Conservation (phyloP, 2,329 filamentous ascomycete species). For the Coniochaeta sp. region DNA sequence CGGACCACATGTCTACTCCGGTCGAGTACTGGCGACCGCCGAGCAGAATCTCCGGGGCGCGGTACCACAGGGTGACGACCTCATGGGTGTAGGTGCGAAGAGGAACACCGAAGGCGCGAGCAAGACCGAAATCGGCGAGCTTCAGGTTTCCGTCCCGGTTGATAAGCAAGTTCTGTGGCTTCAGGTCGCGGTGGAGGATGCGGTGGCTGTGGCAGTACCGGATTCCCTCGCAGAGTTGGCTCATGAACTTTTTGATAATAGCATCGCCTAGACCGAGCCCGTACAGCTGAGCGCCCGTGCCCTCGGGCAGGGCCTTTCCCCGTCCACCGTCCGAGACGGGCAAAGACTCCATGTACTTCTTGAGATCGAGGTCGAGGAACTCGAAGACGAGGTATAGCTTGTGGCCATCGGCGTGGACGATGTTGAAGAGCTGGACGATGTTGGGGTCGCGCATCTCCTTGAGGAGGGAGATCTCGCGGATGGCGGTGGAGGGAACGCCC, state of each 20-base stretch:
- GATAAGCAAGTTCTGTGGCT: slow-evolving; percentile 81
- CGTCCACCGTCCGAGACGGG: slow-evolving; percentile 74
- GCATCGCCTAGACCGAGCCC: slow-evolving; percentile 65
- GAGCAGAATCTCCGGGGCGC: slow-evolving; percentile 77
- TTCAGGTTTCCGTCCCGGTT: slow-evolving; percentile 81
- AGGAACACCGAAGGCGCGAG: slow-evolving; percentile 83
- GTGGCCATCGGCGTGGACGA: slow-evolving; percentile 85
- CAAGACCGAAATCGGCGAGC: slow-evolving; percentile 78
- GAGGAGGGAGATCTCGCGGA: slow-evolving; percentile 83
- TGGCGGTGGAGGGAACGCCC: slow-evolving; percentile 81
- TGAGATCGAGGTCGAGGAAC: slow-evolving; percentile 80
- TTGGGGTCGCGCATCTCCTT: slow-evolving; percentile 90
- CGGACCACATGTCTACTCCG: slow-evolving; percentile 91
- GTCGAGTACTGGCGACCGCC: slow-evolving; percentile 86
- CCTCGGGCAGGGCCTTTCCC: slow-evolving; percentile 74
- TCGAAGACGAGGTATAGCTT: slow-evolving; percentile 89
- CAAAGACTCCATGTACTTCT: slow-evolving; percentile 90
- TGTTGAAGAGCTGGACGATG: slow-evolving; percentile 79
- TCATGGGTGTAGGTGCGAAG: slow-evolving; percentile 86
- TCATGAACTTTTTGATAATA: slow-evolving; percentile 90
- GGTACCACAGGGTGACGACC: slow-evolving; percentile 87
- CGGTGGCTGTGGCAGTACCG: slow-evolving; percentile 82
- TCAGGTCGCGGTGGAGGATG: slow-evolving; percentile 76
- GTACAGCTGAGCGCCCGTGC: slow-evolving; percentile 55
- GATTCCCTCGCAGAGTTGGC: slow-evolving; percentile 72